phyloP scores from a whole-genome alignment of 2,329 filamentous ascomycete genomes.

The Aspergillus fijiensis region DNA sequence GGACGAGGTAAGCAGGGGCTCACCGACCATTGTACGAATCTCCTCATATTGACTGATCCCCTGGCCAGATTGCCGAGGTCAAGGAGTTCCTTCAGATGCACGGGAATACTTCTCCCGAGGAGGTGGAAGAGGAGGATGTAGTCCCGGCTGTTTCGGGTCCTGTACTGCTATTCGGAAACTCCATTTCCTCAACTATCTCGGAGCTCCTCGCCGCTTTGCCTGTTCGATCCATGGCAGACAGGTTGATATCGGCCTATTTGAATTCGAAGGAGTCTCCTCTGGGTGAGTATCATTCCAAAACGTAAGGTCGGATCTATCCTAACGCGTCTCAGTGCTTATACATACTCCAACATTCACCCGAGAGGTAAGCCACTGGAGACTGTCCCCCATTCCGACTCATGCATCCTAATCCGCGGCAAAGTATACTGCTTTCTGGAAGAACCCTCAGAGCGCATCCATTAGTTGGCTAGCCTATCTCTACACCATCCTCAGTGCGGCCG shows the following conservation, averaged over 20 bases:
- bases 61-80: conserved; percentile 22
- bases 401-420: neutral
- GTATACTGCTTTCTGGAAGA: conserved; percentile 21
- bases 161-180: conserved; percentile 19
- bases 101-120: conserved; percentile 10
- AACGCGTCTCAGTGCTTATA: conserved; percentile 13
- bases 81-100: conserved; percentile 19
- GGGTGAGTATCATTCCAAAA: conserved; percentile 20
- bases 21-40: too few relatives aligned
- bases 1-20: conserved; percentile 18
- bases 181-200: conserved; percentile 13
- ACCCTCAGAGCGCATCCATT: conserved; percentile 11
- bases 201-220: conserved; percentile 29
- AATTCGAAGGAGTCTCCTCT: conserved; percentile 25
- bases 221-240: conserved; percentile 21
- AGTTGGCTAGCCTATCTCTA: conserved; percentile 22
- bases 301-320: neutral
- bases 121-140: conserved; percentile 12
- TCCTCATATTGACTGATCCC: neutral
- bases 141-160: conserved; percentile 15
- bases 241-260: conserved; percentile 26
- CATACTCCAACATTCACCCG: conserved; percentile 21
- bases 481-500: conserved; percentile 18
- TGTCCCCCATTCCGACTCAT: neutral
- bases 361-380: conserved; percentile 12